Evolutionary conservation across 805 yeast genomes (phyloP).

Genomic region (Tetrapisispora pingtungensis): DNA sequence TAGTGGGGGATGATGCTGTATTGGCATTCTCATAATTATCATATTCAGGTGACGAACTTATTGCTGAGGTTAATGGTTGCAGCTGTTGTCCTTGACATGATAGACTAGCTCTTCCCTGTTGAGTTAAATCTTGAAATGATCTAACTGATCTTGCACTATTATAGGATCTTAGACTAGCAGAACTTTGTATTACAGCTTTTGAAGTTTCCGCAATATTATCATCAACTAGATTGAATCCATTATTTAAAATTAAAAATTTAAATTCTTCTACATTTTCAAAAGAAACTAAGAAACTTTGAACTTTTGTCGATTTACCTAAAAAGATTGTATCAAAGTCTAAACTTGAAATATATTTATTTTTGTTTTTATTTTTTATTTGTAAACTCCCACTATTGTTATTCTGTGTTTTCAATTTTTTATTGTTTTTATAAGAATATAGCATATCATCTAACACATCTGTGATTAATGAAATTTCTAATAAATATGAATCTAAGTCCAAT

Average conservation of each 20-base stretch:
- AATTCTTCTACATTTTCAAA: constrained; percentile 35
- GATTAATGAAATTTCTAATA: constrained; percentile 37
- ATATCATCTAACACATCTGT: constrained; percentile 31
- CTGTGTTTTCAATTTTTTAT: neutral
- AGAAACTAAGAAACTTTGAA: constrained; percentile 33
- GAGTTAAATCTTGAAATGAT: constrained; percentile 15
- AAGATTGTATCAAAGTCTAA: constrained; percentile 32
- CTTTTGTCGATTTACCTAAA: constrained; percentile 27
- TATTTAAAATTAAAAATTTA: constrained; percentile 31
- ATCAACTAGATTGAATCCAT: constrained; percentile 22
- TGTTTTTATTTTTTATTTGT: neutral
- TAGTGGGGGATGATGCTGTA: neutral
- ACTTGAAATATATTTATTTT: constrained; percentile 5
- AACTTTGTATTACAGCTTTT: constrained; percentile 14
- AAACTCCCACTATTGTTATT: neutral
- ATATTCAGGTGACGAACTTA: neutral
- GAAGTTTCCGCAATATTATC: constrained; percentile 21
- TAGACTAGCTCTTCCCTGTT: neutral
- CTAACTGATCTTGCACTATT: constrained; percentile 11
- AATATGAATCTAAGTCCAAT: constrained; percentile 39
- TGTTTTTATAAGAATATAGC: neutral
- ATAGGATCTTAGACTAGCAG: constrained; percentile 3
- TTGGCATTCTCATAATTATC: too few species aligned
- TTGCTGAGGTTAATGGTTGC: neutral
- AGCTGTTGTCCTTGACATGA: neutral